Conservation (phyloP, 2,329 filamentous ascomycete genomes). For the Paecilomyces dactylethromorphus region DNA sequence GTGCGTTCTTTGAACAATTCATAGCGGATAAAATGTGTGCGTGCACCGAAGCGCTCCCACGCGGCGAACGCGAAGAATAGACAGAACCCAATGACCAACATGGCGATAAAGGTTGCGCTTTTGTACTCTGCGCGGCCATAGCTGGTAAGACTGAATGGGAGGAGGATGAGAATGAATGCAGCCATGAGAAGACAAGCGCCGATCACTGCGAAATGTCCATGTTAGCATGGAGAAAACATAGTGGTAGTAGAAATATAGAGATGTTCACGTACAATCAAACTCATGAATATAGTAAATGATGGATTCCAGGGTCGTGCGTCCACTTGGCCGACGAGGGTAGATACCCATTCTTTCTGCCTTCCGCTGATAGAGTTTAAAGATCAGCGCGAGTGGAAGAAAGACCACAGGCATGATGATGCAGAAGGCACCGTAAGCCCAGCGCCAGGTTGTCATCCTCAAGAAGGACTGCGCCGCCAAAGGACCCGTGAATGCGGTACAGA, state of each 20-base stretch:
- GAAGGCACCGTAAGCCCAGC: conserved; percentile 56
- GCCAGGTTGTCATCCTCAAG: conserved; percentile 44
- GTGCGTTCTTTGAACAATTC: conserved; percentile 37
- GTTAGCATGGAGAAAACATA: not conserved
- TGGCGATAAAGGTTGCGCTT: conserved; percentile 34
- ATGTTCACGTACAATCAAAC: conserved; percentile 50
- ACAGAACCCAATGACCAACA: not conserved
- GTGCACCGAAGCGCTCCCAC: conserved; percentile 46
- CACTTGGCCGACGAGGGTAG: conserved; percentile 32
- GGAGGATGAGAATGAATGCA: conserved; percentile 55
- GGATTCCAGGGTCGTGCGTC: conserved; percentile 40
- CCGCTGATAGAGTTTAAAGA: conserved; percentile 48
- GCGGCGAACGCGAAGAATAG: conserved; percentile 34
- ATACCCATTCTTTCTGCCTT: conserved; percentile 51
- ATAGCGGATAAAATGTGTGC: conserved; percentile 46
- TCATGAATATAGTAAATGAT: conserved; percentile 49
- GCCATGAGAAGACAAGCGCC: conserved; percentile 53
- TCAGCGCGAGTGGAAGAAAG: conserved; percentile 45
- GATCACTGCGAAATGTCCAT: conserved; percentile 44
- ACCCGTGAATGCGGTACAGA: conserved; percentile 51
- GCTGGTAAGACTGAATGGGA: conserved; percentile 53
- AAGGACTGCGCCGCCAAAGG: conserved; percentile 44
- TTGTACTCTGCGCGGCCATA: conserved; percentile 29
- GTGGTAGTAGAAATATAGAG: conserved; percentile 24
- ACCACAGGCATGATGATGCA: conserved; percentile 51